These are phyloP conservation scores for Serendipita sp. DNA, from an alignment of 1,284 basidiomycete species.

Conservation along the genomic window DNA sequence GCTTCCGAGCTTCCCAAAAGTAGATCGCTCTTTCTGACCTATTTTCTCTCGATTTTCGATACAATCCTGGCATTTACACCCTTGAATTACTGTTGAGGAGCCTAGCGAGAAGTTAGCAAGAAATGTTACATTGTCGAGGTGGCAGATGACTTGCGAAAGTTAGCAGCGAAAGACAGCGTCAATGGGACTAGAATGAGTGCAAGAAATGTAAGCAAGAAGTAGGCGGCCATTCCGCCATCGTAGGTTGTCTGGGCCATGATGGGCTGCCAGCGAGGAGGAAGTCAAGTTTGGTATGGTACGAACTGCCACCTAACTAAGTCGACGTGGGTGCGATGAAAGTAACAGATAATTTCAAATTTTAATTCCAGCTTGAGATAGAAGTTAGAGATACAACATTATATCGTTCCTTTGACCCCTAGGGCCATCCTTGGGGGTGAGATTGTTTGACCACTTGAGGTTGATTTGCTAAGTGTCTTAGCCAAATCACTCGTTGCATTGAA, in stretches of 20 bases:
- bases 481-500: no score
- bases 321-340: no score
- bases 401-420: no score
- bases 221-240: conserved; percentile 81
- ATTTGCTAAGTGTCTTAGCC: no score
- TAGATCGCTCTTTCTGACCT: conserved; percentile 30
- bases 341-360: no score
- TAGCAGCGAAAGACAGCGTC: conserved; percentile 39
- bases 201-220: conserved; percentile 79
- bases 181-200: conserved; percentile 65
- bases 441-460: no score
- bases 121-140: conserved; percentile 15
- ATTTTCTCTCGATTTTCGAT: conserved; percentile 38
- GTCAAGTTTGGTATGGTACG: neutral
- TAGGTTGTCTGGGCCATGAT: conserved; percentile 69
- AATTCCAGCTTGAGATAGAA: no score
- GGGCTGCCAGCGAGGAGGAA: conserved; percentile 6
- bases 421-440: no score
- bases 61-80: conserved; percentile 60
- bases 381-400: no score
- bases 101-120: neutral
- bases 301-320: no score
- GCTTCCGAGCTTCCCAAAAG: conserved; percentile 30
- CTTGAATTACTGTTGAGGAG: conserved; percentile 15
- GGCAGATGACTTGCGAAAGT: conserved; percentile 23